These are phyloP conservation scores for Xerocomellus amylosporus DNA, from an alignment of 768 basidiomycete genomes.

Conservation along the genomic window DNA sequence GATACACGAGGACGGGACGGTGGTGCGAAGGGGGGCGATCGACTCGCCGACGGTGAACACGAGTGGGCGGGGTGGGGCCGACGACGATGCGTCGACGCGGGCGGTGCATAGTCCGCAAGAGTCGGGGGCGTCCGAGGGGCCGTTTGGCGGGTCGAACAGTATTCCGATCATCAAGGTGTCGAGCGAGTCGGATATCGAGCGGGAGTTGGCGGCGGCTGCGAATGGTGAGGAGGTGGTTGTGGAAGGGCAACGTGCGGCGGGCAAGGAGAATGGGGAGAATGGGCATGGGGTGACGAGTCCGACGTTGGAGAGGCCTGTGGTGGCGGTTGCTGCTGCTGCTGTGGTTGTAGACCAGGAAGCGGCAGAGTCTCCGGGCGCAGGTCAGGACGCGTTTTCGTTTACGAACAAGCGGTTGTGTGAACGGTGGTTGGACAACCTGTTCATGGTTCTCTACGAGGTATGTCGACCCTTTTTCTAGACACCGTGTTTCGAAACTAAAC, in stretches of 20 bases:
- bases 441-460: slow-evolving; percentile 98
- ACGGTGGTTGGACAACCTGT: slow-evolving; percentile 95
- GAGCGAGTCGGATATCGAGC: slow-evolving; percentile 60
- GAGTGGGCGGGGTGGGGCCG: slow-evolving; percentile 24
- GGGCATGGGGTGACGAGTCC: slow-evolving; percentile 22
- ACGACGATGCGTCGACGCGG: slow-evolving; percentile 71
- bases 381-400: slow-evolving; percentile 78
- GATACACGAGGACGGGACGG: slow-evolving; percentile 65
- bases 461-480: slow-evolving; percentile 14
- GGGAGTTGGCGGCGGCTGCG: slow-evolving; percentile 34
- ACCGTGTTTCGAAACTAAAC: background rate
- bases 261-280: slow-evolving; percentile 24
- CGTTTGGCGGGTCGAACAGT: slow-evolving; percentile 4
- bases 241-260: background rate
- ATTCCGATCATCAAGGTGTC: slow-evolving; percentile 82
- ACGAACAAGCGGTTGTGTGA: slow-evolving; percentile 96
- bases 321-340: slow-evolving; percentile 38
- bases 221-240: slow-evolving; percentile 20
- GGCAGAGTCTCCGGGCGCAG: slow-evolving; percentile 21
- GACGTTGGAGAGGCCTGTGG: slow-evolving; percentile 41
- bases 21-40: slow-evolving; percentile 24
- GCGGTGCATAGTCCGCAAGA: slow-evolving; percentile 44
- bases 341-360: slow-evolving; percentile 25
- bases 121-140: slow-evolving; percentile 29
- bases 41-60: slow-evolving; percentile 2